Base-by-base conservation (phyloP, 169 alveolate species). In the Eimeria nieschulzi region DNA sequence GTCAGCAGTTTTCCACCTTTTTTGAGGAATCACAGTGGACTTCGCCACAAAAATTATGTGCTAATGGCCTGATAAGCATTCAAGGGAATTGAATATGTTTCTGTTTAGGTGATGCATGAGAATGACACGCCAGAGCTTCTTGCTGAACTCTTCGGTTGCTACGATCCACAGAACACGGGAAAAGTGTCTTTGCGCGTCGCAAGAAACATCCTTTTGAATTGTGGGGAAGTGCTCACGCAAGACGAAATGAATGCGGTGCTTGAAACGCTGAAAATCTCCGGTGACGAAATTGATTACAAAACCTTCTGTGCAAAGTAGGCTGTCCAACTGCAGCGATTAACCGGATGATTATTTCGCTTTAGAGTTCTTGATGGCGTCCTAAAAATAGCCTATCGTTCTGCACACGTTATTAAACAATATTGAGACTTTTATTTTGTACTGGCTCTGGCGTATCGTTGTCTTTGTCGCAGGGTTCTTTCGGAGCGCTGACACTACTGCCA, bases 241-340 rank as follows among this genome's bases (percentile, higher is more conserved):
- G 90, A 82, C 26, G 90, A 82, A 39, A 7, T 82, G 59, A 25
- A 82, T 46, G 90, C 79, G n/a, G 76, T 66, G 6, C 23, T 66
- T n/a, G 76, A 13, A 21, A 63, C 17, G 39, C 76, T 82, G 76
- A 78, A 23, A 76, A n/a, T 39, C 23, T 63, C 78, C n/a, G 7
- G 51, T 23, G 90, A 82, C 51, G 90, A 82, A 54, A 15, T 82
- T 39, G 90, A 82, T 13, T 82, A 82, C 78, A 21, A 25, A 68
- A 76, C 90, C 9, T 82, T 82, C 25, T 82, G 90, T 76, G 90
- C 55, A 23, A 82, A 68, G 90, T 82, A 56, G 59, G 90, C 46
- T 33, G 46, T 33, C 46, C 46, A 3, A 33, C 9, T 78, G 19
- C 54, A 5, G 85, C 17, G 68, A 5, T 15, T 59, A 59, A 15